Percentiles rank a stretch among this genome's conserved stretches.
Evolutionary conservation across 306 rosid genomes (phyloP).

Genomic region (Fragaria iinumae): DNA sequence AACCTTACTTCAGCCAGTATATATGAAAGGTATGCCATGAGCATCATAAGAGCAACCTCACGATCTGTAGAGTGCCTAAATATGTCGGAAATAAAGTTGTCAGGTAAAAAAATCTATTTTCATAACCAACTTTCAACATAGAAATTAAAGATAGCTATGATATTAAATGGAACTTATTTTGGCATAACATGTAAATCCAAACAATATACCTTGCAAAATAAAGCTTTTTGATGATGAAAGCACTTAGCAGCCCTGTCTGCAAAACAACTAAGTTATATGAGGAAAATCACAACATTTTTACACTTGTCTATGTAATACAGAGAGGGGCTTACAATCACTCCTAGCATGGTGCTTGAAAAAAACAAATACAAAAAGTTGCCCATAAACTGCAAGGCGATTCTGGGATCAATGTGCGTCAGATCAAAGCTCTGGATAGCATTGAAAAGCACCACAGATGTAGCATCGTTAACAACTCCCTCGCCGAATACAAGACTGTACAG

Average conservation of each 20-base stretch:
- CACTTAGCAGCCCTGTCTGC: slow-evolving; percentile 93
- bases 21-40: slow-evolving; percentile 97
- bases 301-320: slow-evolving; percentile 3
- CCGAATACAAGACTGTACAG: slow-evolving; percentile 97
- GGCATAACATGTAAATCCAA: slow-evolving; percentile 2
- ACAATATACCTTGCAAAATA: slow-evolving; percentile 78
- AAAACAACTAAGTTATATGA: slow-evolving; percentile 33
- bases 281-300: slow-evolving; percentile 9
- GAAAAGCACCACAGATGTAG: slow-evolving; percentile 97
- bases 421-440: slow-evolving; percentile 95
- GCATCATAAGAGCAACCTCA: slow-evolving; percentile 96
- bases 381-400: slow-evolving; percentile 53
- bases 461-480: slow-evolving; percentile 98
- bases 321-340: slow-evolving; percentile 60
- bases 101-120: slow-evolving; percentile 10
- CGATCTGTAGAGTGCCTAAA: slow-evolving; percentile 98
- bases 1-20: slow-evolving; percentile 93
- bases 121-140: background rate
- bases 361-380: slow-evolving; percentile 85
- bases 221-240: slow-evolving; percentile 77
- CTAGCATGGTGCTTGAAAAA: slow-evolving; percentile 73
- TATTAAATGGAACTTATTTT: slow-evolving; percentile 15
- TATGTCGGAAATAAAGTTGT: slow-evolving; percentile 23
- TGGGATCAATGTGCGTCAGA: slow-evolving; percentile 52
- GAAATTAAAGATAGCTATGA: background rate